Conservation (phyloP, 2,329 filamentous ascomycete genomes). For the Botryosphaeria dothidea region DNA sequence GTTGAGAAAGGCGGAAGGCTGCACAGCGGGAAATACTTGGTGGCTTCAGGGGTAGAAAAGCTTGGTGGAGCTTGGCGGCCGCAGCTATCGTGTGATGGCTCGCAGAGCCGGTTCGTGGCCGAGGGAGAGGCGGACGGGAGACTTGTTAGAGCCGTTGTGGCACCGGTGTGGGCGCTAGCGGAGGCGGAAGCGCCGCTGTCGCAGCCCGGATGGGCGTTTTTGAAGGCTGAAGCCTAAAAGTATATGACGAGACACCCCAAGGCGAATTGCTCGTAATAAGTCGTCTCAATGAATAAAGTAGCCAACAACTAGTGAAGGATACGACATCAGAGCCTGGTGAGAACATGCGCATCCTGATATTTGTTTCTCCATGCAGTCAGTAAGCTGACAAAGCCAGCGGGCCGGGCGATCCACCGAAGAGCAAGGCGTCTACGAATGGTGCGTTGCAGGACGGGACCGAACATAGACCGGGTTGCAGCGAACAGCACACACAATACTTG, state of each 20-base stretch:
- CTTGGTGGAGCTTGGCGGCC: background rate
- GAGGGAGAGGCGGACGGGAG: background rate
- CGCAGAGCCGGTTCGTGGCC: background rate
- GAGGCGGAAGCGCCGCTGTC: background rate
- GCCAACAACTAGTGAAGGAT: too few species aligned
- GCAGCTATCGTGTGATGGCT: background rate
- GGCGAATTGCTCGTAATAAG: background rate
- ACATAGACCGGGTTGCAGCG: too few species aligned
- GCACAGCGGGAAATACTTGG: background rate
- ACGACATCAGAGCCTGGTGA: too few species aligned
- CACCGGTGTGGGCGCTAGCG: background rate
- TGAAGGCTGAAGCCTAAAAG: background rate
- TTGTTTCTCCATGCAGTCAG: too few species aligned
- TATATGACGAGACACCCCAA: background rate
- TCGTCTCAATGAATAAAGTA: background rate
- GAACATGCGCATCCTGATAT: too few species aligned
- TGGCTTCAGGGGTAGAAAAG: constrained; percentile 6
- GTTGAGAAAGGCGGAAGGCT: background rate
- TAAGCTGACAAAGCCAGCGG: too few species aligned
- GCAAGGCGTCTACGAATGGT: too few species aligned
- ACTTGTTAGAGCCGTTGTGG: background rate
- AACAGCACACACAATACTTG: too few species aligned
- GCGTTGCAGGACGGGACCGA: too few species aligned
- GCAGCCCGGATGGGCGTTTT: background rate
- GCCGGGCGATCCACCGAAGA: too few species aligned